These are phyloP conservation scores for Backusella liffmaniae DNA, from an alignment of 192 early-diverging fungal genomes.

Conservation along the genomic window DNA sequence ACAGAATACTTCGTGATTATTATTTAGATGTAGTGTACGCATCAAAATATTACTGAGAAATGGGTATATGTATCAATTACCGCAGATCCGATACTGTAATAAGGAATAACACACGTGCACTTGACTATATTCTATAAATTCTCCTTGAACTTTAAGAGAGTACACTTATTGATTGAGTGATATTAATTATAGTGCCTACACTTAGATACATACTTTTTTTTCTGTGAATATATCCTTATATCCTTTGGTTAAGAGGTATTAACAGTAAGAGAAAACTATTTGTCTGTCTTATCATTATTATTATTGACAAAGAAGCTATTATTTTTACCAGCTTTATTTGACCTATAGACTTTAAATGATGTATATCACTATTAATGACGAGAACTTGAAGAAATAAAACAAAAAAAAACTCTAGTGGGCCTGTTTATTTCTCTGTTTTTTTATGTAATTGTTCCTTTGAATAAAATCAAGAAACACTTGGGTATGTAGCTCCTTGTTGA, in stretches of 20 bases:
- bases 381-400: neutral
- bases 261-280: neutral
- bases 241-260: neutral
- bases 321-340: neutral
- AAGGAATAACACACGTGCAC: neutral
- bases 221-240: neutral
- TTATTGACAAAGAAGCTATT: neutral
- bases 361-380: neutral
- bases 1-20: neutral
- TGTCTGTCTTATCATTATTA: neutral
- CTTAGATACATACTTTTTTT: neutral
- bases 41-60: neutral
- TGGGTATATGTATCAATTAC: neutral
- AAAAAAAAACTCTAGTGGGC: neutral
- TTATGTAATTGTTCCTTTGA: neutral
- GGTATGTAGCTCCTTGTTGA: conserved; percentile 3
- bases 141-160: neutral
- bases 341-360: neutral
- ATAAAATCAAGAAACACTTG: neutral
- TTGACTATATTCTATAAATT: neutral
- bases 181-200: neutral
- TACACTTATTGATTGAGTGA: neutral
- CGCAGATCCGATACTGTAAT: neutral
- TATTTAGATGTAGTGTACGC: neutral
- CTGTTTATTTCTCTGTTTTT: neutral